Percentiles rank a stretch among this genome's conserved stretches.
These are phyloP conservation scores for Colletotrichum falcatum DNA, from an alignment of 2,329 filamentous ascomycete species.

Conservation along the genomic window DNA sequence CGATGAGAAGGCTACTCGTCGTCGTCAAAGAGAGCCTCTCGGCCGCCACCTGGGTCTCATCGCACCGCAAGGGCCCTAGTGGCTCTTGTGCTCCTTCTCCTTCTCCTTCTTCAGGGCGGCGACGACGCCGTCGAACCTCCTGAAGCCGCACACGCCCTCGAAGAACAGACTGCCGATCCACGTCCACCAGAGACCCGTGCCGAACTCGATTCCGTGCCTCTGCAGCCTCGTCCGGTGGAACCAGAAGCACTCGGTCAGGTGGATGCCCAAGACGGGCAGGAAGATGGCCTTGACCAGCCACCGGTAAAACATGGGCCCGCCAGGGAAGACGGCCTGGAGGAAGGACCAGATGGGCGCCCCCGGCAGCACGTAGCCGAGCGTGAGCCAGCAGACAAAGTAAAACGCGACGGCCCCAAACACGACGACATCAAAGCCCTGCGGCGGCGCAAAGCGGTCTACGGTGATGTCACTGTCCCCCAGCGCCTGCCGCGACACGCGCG, in stretches of 20 bases:
- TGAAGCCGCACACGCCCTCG: conserved; percentile 65
- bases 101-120: conserved; percentile 55
- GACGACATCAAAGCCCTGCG: conserved; percentile 59
- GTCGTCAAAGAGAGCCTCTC: neutral
- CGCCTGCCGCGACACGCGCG: conserved; percentile 64
- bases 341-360: conserved; percentile 63
- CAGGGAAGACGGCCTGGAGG: conserved; percentile 65
- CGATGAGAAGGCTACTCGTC: neutral
- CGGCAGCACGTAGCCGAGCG: conserved; percentile 61
- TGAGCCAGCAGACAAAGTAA: conserved; percentile 65
- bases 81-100: conserved; percentile 56
- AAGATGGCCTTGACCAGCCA: conserved; percentile 71
- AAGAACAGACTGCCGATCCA: conserved; percentile 67
- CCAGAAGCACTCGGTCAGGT: conserved; percentile 71
- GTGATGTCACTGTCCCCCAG: conserved; percentile 68
- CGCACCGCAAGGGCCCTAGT: conserved; percentile 46
- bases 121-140: conserved; percentile 63
- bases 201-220: conserved; percentile 60
- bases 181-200: conserved; percentile 62
- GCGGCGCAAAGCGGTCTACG: conserved; percentile 56
- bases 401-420: conserved; percentile 67
- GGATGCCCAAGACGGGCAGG: conserved; percentile 70
- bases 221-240: conserved; percentile 62
- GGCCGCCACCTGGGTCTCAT: neutral
- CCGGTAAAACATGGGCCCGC: conserved; percentile 68